Evolutionary conservation across 768 basidiomycete species (phyloP).

Genomic region (Suillus luteus): DNA sequence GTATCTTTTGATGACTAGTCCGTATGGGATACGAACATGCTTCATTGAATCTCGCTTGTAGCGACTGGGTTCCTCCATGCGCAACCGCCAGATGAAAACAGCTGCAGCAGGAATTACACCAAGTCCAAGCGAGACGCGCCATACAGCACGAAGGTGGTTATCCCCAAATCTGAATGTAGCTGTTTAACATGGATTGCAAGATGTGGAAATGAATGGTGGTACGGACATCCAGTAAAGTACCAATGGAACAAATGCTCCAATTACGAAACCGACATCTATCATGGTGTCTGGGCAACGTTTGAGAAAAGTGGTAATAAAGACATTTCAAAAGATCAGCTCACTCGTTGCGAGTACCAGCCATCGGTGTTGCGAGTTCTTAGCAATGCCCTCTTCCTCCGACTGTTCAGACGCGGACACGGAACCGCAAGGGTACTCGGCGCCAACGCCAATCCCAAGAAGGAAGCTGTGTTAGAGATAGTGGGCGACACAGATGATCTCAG

Average conservation of each 20-base stretch:
- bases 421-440: conserved; percentile 90
- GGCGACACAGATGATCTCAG: background rate
- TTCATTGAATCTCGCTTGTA: conserved; percentile 84
- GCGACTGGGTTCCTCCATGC: conserved; percentile 77
- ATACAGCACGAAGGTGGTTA: conserved; percentile 81
- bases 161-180: conserved; percentile 58
- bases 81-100: conserved; percentile 86
- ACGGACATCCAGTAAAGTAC: conserved; percentile 88
- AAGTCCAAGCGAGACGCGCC: conserved; percentile 85
- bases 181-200: conserved; percentile 4
- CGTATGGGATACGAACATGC: conserved; percentile 69
- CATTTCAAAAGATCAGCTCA: conserved; percentile 35
- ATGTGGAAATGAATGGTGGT: background rate
- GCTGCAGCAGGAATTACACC: conserved; percentile 78
- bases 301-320: conserved; percentile 10
- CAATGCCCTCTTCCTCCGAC: conserved; percentile 79
- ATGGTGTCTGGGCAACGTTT: conserved; percentile 56
- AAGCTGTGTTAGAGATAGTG: conserved; percentile 49
- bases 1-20: conserved; percentile 77
- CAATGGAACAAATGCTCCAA: conserved; percentile 79
- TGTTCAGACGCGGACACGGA: conserved; percentile 89
- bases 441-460: conserved; percentile 85
- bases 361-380: conserved; percentile 77
- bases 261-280: conserved; percentile 85
- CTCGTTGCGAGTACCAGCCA: conserved; percentile 92